These are phyloP conservation scores for Cryptococcus sp. DNA, from an alignment of 1,284 basidiomycete species.

Conservation along the genomic window DNA sequence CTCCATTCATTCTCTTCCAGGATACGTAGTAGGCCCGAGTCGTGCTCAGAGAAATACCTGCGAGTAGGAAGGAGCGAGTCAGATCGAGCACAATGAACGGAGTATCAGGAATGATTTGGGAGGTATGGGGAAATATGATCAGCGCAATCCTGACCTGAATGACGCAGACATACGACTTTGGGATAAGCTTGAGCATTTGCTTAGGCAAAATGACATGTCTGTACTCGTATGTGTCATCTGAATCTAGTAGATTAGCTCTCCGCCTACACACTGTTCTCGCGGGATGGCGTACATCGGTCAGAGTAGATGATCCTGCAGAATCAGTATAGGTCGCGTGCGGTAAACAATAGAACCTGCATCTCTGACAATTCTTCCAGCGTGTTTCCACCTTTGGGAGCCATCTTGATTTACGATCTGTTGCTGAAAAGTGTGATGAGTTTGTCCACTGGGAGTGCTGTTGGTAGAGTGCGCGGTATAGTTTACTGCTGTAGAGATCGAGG, in stretches of 20 bases:
- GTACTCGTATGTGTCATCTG: constrained; percentile 59
- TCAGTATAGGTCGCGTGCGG: not conserved
- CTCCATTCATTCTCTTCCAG: constrained; percentile 87
- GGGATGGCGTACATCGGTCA: constrained; percentile 38
- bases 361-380: constrained; percentile 46
- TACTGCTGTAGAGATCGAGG: no score
- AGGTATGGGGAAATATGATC: not conserved
- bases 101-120: not conserved
- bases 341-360: constrained; percentile 24
- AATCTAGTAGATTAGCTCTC: constrained; percentile 37
- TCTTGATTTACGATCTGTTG: not conserved
- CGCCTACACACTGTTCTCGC: not conserved
- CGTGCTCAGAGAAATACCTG: constrained; percentile 60
- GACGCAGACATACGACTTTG: constrained; percentile 62
- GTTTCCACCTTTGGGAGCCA: constrained; percentile 11
- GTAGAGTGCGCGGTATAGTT: not conserved
- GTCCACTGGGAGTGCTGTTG: no score
- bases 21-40: constrained; percentile 73
- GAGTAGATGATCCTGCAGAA: constrained; percentile 44
- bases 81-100: not conserved
- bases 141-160: not conserved
- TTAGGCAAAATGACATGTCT: constrained; percentile 89
- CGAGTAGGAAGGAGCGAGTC: constrained; percentile 1
- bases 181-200: constrained; percentile 77
- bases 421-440: not conserved